Percentiles rank a stretch among this genome's conserved stretches.
phyloP scores from a whole-genome alignment of 1,284 basidiomycete species.

The Sporisorium exsertum region DNA sequence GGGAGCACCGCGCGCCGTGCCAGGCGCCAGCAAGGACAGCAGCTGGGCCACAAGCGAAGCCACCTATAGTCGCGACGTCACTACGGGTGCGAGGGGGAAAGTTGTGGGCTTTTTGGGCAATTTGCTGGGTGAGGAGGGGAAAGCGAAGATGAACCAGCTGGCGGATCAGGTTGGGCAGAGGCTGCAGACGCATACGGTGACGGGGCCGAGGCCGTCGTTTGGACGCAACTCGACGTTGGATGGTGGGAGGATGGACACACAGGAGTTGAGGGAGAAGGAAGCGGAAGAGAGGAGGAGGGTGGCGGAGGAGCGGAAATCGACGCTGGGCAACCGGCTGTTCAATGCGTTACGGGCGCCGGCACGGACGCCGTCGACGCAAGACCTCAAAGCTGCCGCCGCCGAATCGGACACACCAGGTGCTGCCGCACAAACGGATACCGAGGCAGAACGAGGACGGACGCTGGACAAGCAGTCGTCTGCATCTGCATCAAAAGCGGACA shows the following conservation, averaged over 20 bases:
- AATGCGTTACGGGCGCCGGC: slow-evolving; percentile 42
- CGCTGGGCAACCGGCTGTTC: slow-evolving; percentile 53
- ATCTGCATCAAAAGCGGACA: slow-evolving; percentile 19
- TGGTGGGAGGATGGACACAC: slow-evolving; percentile 51
- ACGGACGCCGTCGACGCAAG: slow-evolving; percentile 29
- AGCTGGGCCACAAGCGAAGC: slow-evolving; percentile 55
- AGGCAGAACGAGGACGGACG: slow-evolving; percentile 30
- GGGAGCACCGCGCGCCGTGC: slow-evolving; percentile 48
- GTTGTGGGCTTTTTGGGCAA: slow-evolving; percentile 67
- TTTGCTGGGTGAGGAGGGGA: slow-evolving; percentile 66
- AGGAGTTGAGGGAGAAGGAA: slow-evolving; percentile 54
- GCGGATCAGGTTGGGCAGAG: slow-evolving; percentile 65
- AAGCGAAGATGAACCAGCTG: slow-evolving; percentile 65
- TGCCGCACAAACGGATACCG: slow-evolving; percentile 3
- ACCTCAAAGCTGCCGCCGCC: slow-evolving; percentile 25
- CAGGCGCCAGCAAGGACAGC: slow-evolving; percentile 52
- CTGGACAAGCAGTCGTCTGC: slow-evolving; percentile 25
- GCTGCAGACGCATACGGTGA: slow-evolving; percentile 65
- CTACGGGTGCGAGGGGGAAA: slow-evolving; percentile 61
- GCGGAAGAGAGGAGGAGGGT: slow-evolving; percentile 39
- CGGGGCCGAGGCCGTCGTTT: slow-evolving; percentile 65
- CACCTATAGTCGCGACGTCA: slow-evolving; percentile 65
- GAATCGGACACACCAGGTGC: neutral
- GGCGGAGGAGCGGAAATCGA: slow-evolving; percentile 36
- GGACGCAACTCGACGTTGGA: slow-evolving; percentile 50